phyloP scores from a whole-genome alignment of 192 early-diverging fungal species.

The Phycomyces blakesleeanus region DNA sequence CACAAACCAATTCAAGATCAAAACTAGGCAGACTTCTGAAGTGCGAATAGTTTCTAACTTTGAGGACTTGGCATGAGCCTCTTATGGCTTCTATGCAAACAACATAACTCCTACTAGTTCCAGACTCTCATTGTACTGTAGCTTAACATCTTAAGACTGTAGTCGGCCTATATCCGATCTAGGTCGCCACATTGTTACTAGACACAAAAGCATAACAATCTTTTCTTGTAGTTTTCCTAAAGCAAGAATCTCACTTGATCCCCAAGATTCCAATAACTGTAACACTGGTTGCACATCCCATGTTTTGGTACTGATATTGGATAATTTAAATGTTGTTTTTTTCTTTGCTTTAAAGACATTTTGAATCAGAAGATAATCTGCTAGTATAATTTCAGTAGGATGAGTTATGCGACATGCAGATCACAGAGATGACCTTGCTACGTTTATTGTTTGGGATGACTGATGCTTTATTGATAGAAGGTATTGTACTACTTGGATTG shows the following conservation, averaged over 20 bases:
- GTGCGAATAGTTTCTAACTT: not conserved
- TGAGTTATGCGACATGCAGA: constrained; percentile 2
- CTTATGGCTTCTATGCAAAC: constrained; percentile 1
- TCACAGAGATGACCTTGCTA: not conserved
- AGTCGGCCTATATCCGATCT: constrained; percentile 10
- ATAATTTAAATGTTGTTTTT: not conserved
- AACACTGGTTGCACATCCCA: too few species aligned
- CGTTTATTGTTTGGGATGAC: not conserved
- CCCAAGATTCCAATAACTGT: not conserved
- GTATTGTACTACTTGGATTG: too few species aligned
- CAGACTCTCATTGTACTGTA: not conserved
- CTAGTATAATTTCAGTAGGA: not conserved
- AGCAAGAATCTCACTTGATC: not conserved
- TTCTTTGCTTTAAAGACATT: not conserved
- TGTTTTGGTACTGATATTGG: not conserved
- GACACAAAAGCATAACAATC: constrained; percentile 3
- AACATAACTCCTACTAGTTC: not conserved
- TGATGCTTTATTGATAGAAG: not conserved
- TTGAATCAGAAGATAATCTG: not conserved
- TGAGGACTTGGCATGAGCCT: not conserved
- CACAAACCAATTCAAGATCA: not conserved
- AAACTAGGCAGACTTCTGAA: not conserved
- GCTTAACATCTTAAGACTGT: constrained; percentile 3
- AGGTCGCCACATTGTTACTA: constrained; percentile 20
- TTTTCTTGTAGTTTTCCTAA: not conserved